These are phyloP conservation scores for Knufia petricola DNA, from an alignment of 2,329 filamentous ascomycete genomes.

Conservation along the genomic window DNA sequence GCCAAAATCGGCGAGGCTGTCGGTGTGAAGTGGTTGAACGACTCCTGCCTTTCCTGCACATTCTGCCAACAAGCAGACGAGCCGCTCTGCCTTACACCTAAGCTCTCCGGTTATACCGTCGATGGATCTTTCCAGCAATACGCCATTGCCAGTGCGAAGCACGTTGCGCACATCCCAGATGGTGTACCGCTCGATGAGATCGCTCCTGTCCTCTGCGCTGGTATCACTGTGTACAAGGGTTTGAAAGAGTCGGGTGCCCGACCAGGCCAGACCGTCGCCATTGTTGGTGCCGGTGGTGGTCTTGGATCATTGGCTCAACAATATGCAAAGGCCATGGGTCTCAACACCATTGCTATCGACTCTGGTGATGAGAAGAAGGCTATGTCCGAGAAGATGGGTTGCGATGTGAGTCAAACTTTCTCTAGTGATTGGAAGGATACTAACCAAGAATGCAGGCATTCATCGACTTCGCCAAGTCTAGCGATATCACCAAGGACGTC, in stretches of 20 bases:
- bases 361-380: conserved; percentile 69
- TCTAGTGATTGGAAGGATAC: conserved; percentile 2
- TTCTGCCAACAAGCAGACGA: conserved; percentile 78
- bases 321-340: conserved; percentile 85
- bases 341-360: conserved; percentile 72
- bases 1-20: conserved; percentile 63
- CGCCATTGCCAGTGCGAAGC: conserved; percentile 73
- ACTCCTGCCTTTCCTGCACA: conserved; percentile 69
- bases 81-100: conserved; percentile 65
- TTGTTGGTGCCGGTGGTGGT: conserved; percentile 79
- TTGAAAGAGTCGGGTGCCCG: conserved; percentile 69
- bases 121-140: conserved; percentile 91
- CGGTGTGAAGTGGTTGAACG: conserved; percentile 89
- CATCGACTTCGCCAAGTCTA: conserved; percentile 68
- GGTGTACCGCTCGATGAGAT: conserved; percentile 65
- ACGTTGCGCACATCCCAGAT: conserved; percentile 74
- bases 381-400: conserved; percentile 59
- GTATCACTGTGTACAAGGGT: conserved; percentile 86
- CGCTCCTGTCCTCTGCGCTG: conserved; percentile 72
- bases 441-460: conserved; percentile 39
- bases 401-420: conserved; percentile 33
- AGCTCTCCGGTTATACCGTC: conserved; percentile 82
- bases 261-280: conserved; percentile 68
- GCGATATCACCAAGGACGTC: conserved; percentile 75
- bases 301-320: conserved; percentile 71